Percentiles rank a stretch among this genome's conserved stretches.
phyloP scores from a whole-genome alignment of 805 yeast genomes.

The Candida coquimbonensis region DNA sequence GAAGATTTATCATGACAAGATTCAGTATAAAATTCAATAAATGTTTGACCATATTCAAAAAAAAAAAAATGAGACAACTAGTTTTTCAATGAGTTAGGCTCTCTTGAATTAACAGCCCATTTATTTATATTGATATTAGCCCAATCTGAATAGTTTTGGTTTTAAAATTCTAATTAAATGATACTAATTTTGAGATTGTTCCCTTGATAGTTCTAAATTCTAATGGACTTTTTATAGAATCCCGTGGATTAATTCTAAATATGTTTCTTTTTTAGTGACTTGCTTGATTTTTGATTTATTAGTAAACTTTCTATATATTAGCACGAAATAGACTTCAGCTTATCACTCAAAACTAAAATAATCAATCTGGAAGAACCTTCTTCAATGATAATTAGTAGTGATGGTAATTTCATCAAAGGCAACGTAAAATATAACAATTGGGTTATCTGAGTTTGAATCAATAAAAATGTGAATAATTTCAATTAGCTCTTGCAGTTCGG shows the following conservation, averaged over 20 bases:
- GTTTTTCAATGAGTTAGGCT: constrained; percentile 61
- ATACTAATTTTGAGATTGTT: constrained; percentile 55
- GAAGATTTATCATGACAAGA: constrained; percentile 18
- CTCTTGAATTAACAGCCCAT: constrained; percentile 56
- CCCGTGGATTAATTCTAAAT: constrained; percentile 87
- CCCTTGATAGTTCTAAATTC: constrained; percentile 58
- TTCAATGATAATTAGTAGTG: no score
- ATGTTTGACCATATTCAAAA: constrained; percentile 61
- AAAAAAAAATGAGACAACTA: constrained; percentile 75
- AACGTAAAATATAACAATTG: no score
- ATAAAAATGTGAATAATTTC: no score
- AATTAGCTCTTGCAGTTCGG: no score
- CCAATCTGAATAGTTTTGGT: constrained; percentile 75
- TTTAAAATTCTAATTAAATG: constrained; percentile 46
- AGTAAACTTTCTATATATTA: constrained; percentile 38
- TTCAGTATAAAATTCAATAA: constrained; percentile 71
- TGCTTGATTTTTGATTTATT: no score
- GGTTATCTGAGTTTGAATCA: no score
- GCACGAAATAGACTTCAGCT: no score
- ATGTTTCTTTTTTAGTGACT: constrained; percentile 56
- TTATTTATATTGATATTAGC: constrained; percentile 46
- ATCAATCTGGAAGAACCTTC: no score
- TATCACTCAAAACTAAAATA: no score
- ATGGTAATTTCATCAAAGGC: no score
- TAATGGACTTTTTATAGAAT: constrained; percentile 56